Evolutionary conservation across 2,329 filamentous ascomycete species (phyloP).

Genomic region (Orbilia brochopaga): DNA sequence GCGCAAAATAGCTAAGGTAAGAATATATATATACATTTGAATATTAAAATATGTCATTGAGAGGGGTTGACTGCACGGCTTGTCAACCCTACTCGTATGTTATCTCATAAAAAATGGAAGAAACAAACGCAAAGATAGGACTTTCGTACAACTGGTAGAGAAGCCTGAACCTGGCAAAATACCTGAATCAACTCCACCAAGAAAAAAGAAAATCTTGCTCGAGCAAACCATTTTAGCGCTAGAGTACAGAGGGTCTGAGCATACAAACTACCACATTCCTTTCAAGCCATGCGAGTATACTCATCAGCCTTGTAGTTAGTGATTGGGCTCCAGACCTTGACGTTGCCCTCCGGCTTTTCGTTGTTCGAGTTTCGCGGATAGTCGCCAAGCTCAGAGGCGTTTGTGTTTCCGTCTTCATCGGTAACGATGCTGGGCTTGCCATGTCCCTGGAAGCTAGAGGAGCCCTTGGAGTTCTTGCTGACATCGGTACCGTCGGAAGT

Average conservation of each 20-base stretch:
- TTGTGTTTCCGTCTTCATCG: conserved; percentile 41
- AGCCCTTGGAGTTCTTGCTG: conserved; percentile 50
- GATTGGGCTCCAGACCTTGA: conserved; percentile 49
- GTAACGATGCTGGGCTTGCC: conserved; percentile 48
- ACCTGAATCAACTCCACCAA: not conserved
- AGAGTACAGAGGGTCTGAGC: conserved; percentile 7
- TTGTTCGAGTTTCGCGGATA: conserved; percentile 30
- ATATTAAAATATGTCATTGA: conserved; percentile 40
- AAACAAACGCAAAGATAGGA: conserved; percentile 11
- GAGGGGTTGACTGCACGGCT: conserved; percentile 19
- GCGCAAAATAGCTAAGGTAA: no score
- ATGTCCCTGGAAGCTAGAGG: conserved; percentile 45
- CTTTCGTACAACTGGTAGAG: conserved; percentile 7
- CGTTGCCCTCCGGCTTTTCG: conserved; percentile 41
- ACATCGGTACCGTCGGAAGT: conserved; percentile 44
- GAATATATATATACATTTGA: conserved; percentile 43
- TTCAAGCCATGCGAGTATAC: conserved; percentile 38
- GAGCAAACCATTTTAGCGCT: conserved; percentile 27
- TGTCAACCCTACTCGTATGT: not conserved
- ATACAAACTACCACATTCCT: not conserved
- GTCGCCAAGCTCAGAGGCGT: conserved; percentile 42
- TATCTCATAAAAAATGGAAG: conserved; percentile 14
- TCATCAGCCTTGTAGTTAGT: conserved; percentile 47
- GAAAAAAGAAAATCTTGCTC: not conserved
- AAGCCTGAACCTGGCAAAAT: no score